Conservation (phyloP, 2,329 filamentous ascomycete species). For the Alternaria brassicicola region DNA sequence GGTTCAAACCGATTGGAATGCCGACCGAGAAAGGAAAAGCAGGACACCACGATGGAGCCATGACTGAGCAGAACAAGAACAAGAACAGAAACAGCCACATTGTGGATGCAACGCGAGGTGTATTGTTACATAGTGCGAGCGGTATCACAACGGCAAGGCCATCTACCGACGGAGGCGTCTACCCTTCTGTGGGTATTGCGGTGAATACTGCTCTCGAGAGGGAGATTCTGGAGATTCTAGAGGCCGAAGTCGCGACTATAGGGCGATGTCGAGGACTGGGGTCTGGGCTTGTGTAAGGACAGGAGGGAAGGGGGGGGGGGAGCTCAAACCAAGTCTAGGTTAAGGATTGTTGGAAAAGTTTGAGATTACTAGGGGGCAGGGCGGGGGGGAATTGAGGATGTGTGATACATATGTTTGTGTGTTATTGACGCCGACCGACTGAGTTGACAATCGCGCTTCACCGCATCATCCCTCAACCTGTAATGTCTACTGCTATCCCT, state of each 20-base stretch:
- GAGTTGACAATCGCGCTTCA: neutral
- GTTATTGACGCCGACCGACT: neutral
- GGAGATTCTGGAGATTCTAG: neutral
- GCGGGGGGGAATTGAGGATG: neutral
- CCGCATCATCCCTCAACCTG: neutral
- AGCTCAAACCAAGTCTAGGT: neutral
- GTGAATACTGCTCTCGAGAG: neutral
- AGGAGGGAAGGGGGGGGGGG: neutral
- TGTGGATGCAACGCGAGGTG: neutral
- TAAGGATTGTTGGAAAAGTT: neutral
- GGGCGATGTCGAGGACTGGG: neutral
- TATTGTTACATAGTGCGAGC: neutral
- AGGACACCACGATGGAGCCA: neutral
- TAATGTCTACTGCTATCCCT: neutral
- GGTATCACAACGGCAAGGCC: neutral
- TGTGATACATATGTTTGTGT: neutral
- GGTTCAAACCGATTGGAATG: neutral
- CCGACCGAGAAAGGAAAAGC: neutral
- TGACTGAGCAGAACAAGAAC: neutral
- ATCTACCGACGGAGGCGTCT: neutral
- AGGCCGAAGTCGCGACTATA: neutral
- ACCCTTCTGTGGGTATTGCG: neutral
- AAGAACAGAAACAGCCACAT: neutral
- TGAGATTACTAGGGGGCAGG: too few species aligned
- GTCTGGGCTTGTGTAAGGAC: neutral